Evolutionary conservation across 768 basidiomycete genomes (phyloP).

Genomic region (Tricholoma bakamatsutake): DNA sequence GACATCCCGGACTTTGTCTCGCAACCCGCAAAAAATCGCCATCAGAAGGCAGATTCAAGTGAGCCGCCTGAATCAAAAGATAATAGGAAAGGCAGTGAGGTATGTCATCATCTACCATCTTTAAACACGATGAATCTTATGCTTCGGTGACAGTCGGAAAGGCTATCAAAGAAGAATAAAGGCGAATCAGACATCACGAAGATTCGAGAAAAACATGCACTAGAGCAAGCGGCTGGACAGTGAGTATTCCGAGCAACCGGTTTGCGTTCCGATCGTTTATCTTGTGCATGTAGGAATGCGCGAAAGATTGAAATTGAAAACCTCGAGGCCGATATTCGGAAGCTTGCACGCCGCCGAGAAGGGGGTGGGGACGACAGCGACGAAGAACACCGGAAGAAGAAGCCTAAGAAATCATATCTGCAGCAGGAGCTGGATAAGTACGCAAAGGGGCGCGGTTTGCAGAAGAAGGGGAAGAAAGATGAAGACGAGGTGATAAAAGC

Average conservation of each 20-base stretch:
- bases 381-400: conserved; percentile 54
- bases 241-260: conserved; percentile 23
- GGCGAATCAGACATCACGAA: conserved; percentile 53
- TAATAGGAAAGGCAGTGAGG: neutral
- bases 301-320: conserved; percentile 76
- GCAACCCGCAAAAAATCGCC: conserved; percentile 14
- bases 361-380: conserved; percentile 45
- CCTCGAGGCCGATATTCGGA: conserved; percentile 87
- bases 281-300: conserved; percentile 35
- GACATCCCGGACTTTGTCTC: conserved; percentile 37
- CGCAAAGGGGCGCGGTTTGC: conserved; percentile 53
- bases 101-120: neutral
- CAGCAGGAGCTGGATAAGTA: conserved; percentile 84
- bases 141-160: neutral
- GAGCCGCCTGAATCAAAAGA: neutral
- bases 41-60: neutral
- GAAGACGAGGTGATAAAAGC: conserved; percentile 68
- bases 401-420: conserved; percentile 63
- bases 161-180: conserved; percentile 32
- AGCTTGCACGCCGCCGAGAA: conserved; percentile 56
- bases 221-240: conserved; percentile 62
- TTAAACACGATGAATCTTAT: neutral
- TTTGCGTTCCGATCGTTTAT: neutral
- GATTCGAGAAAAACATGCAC: conserved; percentile 71
- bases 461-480: conserved; percentile 56